Evolutionary conservation across 2,329 filamentous ascomycete genomes (phyloP), one percentile per base, ranked within the genome.

Genomic region (Beauveria asiatica): DNA sequence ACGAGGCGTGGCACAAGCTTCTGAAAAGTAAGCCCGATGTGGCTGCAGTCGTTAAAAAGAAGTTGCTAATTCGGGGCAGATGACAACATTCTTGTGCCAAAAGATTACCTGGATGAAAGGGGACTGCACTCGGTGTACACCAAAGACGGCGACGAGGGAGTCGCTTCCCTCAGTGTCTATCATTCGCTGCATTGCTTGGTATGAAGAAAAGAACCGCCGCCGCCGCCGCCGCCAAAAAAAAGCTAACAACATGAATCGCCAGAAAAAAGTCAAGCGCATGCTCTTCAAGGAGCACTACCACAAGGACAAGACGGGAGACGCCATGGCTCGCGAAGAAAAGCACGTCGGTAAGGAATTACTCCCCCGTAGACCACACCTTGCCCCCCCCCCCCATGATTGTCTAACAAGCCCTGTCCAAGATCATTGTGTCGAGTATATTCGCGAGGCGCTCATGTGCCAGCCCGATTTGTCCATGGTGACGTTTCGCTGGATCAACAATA

Each of bases 401-500:
- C 11, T 37, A 37, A 37, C 5, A 37, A 33, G 4, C 33, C 11
- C 11, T 16, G 0, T 37, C 11, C 33, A 23, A 59, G 56, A 59
- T 27, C 56, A 59, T 33, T 59, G 46, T 25, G 41, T 59, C 21
- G 46, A 59, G 23, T 59, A 59, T 25, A 59, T 59, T 19, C 56
- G 46, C 27, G 56, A 59, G 39, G 27, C 30, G 25, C 45, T 59
- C 45, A 59, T 59, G 56, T 59, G 56, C 56, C 46, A 50, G 46
- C 56, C 56, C 2, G 56, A 59, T 21, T 23, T 59, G 3, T 59
- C 48, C 33, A 25, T 52, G 57, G 48, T 59, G 19, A 59, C 57
- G 37, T 59, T 59, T 45, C 48, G 48, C 13, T 59, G 57, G 48
- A 59, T 53, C 25, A 59, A 59, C 27, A 52, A 59, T n/a, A 59